A percentile compares a stretch with the other conserved stretches of the same genome.
Evolutionary conservation across 257 asterid genomes (phyloP).

Genomic region (Ehretia macrophylla): DNA sequence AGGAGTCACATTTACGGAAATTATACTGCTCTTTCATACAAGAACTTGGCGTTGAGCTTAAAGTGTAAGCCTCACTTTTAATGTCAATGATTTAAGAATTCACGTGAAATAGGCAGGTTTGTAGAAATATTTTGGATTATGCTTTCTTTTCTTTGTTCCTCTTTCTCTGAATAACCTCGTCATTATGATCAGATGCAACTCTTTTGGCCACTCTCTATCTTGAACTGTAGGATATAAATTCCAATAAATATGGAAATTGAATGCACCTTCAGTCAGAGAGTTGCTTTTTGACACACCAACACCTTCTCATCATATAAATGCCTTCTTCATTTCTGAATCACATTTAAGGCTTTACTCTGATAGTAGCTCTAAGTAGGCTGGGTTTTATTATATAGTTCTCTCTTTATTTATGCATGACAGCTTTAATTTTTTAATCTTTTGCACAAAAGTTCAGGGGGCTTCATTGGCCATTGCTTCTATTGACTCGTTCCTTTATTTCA

Average conservation of each 20-base stretch:
- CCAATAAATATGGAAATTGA: no score
- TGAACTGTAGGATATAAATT: no score
- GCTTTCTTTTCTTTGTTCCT: no score
- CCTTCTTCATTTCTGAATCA: not conserved
- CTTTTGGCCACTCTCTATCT: no score
- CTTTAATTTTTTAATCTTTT: not conserved
- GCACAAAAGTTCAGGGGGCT: not conserved
- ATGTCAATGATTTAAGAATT: not conserved
- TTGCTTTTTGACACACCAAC: not conserved
- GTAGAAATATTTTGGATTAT: no score
- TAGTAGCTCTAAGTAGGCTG: not conserved
- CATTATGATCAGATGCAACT: no score
- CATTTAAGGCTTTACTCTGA: not conserved
- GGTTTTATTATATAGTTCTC: no score
- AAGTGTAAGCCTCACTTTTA: conserved; percentile 41
- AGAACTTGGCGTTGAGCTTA: conserved; percentile 57
- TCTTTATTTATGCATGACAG: no score
- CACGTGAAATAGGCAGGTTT: no score
- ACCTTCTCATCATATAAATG: not conserved
- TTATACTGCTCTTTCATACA: conserved; percentile 45
- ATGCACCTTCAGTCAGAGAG: no score
- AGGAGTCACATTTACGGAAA: conserved; percentile 40
- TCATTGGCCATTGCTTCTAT: conserved; percentile 3
- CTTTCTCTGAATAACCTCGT: no score
- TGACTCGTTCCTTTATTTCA: not conserved